Percentiles rank a stretch among this genome's conserved stretches.
Conservation (phyloP, 2,329 filamentous ascomycete species). For the Dryadomyces sulphureus region DNA sequence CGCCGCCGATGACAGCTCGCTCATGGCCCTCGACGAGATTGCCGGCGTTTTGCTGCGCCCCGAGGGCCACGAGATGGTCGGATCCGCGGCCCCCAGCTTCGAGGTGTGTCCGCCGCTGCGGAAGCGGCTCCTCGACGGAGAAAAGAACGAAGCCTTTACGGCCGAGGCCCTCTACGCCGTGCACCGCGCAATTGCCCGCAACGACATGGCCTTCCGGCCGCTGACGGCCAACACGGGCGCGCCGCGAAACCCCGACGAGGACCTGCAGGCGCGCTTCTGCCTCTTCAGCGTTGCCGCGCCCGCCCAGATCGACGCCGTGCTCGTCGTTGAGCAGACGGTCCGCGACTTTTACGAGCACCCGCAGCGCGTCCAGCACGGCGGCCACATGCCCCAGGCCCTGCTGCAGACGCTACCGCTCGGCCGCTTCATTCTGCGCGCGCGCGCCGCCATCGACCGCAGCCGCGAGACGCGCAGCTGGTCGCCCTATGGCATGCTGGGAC, state of each 20-base stretch:
- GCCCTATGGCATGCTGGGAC: slow-evolving; percentile 31
- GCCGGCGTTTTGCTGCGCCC: slow-evolving; percentile 25
- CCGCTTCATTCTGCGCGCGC: slow-evolving; percentile 34
- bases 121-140: background rate
- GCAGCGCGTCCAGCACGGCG: slow-evolving; percentile 7
- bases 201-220: slow-evolving; percentile 46
- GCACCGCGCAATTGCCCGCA: slow-evolving; percentile 45
- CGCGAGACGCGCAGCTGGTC: slow-evolving; percentile 34
- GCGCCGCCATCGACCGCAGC: slow-evolving; percentile 33
- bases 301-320: slow-evolving; percentile 35
- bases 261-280: slow-evolving; percentile 29
- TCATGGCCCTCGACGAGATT: slow-evolving; percentile 35
- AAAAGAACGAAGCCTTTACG: slow-evolving; percentile 22
- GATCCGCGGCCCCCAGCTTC: background rate
- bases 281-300: slow-evolving; percentile 48
- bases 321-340: slow-evolving; percentile 34
- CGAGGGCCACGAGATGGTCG: background rate
- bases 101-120: slow-evolving; percentile 1
- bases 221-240: slow-evolving; percentile 18
- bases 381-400: slow-evolving; percentile 12
- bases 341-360: slow-evolving; percentile 34
- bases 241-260: slow-evolving; percentile 15
- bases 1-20: slow-evolving; percentile 7
- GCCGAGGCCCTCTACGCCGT: slow-evolving; percentile 50
- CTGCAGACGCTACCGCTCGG: slow-evolving; percentile 17